Evolutionary conservation across 2,329 filamentous ascomycete genomes (phyloP), one percentile per base, ranked within the genome.

Genomic region (Trichoderma gracile): DNA sequence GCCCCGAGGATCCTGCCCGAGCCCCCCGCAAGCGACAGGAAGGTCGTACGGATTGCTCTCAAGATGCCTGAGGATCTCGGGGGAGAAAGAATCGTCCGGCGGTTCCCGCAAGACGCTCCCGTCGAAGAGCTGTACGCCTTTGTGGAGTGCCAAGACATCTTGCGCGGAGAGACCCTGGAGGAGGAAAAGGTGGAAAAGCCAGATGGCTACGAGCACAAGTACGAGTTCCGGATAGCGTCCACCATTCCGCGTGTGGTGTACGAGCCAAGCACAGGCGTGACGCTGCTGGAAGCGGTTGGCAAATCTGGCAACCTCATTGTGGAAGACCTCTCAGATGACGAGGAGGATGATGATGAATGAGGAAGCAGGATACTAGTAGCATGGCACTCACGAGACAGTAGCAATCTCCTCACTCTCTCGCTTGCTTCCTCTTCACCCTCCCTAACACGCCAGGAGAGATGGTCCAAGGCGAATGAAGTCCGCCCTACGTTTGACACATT

Each of bases 41-140:
- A 90, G 64, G 82, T 88, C 0, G 90, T 96, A 19, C 86, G 93
- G n/a, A 79, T 89, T 30, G 86, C 86, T 4, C 77, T 89, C 47
- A 88, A 86, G 78, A 84, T 89, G 83, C 85, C 86, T 9, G 80
- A 83, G 68, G 75, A 75, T 33, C 78, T 77, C 0, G 89, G 85
- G 5, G 90, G 86, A 0, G 89, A 92, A 55, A 84, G 93, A 47
- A 85, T 97, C 2, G 85, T 96, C 63, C 85, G 94, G 47, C 86
- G 85, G 56, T 98, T 99, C 74, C 76, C 81, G 0, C 80, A 83
- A 1, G 81, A 86, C n/a, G 86, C 90, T 0, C 82, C 84, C 2
- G 80, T 98, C 43, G 94, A 98, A 74, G 93, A 97, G 72, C 79
- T 99, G 6, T 98, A 98, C 76, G 95, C 94, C 0, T 97, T 96